These are phyloP conservation scores for Penicillium hordei DNA, from an alignment of 2,329 filamentous ascomycete genomes.

Conservation along the genomic window DNA sequence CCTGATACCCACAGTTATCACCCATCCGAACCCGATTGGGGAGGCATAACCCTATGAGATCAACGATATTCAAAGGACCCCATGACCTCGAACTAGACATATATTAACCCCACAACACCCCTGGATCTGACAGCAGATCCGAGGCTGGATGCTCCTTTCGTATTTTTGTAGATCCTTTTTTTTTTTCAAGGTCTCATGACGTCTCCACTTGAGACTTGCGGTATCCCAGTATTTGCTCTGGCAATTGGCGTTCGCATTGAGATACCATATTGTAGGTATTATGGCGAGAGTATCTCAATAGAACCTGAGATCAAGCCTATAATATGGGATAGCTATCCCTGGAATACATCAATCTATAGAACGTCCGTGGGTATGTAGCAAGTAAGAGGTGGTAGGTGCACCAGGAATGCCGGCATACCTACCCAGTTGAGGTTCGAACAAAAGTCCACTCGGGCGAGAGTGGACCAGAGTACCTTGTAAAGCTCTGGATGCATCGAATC, in stretches of 20 bases:
- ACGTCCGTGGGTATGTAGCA: neutral
- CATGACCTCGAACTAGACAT: neutral
- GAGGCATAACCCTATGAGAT: neutral
- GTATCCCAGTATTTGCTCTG: slow-evolving; percentile 1
- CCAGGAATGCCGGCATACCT: slow-evolving; percentile 11
- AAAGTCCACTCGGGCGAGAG: slow-evolving; percentile 13
- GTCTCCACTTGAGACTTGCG: slow-evolving; percentile 10
- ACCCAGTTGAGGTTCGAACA: neutral
- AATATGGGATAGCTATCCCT: no score
- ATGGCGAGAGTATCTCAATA: no score
- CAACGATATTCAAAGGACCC: neutral
- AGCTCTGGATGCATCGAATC: neutral
- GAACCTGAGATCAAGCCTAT: neutral
- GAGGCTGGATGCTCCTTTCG: slow-evolving; percentile 9
- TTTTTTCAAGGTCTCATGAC: slow-evolving; percentile 31
- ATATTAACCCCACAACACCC: neutral
- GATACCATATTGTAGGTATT: neutral
- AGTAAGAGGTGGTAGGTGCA: slow-evolving; percentile 14
- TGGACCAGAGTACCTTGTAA: neutral
- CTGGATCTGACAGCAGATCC: slow-evolving; percentile 28
- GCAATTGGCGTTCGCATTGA: neutral
- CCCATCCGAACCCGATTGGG: neutral
- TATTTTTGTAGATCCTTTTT: slow-evolving; percentile 15
- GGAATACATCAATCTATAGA: neutral
- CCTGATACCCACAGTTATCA: neutral